Percentiles rank a stretch among this genome's conserved stretches.
Conservation (phyloP, 2,329 filamentous ascomycete genomes). For the Cryphonectria radicalis region DNA sequence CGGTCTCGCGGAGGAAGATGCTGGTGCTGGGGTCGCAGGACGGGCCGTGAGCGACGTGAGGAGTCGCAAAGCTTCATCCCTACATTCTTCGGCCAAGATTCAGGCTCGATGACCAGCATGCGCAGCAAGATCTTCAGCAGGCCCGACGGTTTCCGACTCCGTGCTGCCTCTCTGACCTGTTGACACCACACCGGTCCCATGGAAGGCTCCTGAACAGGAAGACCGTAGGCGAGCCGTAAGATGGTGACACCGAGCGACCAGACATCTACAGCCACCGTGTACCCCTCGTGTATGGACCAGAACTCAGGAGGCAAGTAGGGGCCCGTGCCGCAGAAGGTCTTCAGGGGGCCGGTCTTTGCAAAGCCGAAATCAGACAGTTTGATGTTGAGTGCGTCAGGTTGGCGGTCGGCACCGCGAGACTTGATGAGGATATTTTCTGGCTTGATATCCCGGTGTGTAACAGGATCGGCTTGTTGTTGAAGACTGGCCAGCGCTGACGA, state of each 20-base stretch:
- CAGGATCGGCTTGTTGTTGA: no score
- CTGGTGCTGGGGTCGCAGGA: slow-evolving; percentile 1
- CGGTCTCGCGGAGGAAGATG: background rate
- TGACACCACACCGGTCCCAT: no score
- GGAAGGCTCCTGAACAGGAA: slow-evolving; percentile 6
- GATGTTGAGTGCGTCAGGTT: no score
- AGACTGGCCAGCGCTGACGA: no score
- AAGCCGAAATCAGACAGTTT: no score
- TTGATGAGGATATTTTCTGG: no score
- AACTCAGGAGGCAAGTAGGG: no score
- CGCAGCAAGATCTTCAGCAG: background rate
- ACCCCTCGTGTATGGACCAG: no score
- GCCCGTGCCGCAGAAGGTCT: no score
- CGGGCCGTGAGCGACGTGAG: background rate
- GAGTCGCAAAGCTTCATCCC: background rate
- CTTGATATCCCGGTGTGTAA: no score
- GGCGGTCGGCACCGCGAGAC: no score
- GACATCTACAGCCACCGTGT: slow-evolving; percentile 19
- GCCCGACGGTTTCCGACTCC: background rate
- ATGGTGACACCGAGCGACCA: slow-evolving; percentile 23
- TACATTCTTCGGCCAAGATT: background rate
- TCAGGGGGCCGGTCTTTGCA: no score
- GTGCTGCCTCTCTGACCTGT: background rate
- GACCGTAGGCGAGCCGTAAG: background rate
- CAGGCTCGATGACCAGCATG: slow-evolving; percentile 4